phyloP scores from a whole-genome alignment of 192 early-diverging fungal genomes.

The Umbelopsis vinacea region DNA sequence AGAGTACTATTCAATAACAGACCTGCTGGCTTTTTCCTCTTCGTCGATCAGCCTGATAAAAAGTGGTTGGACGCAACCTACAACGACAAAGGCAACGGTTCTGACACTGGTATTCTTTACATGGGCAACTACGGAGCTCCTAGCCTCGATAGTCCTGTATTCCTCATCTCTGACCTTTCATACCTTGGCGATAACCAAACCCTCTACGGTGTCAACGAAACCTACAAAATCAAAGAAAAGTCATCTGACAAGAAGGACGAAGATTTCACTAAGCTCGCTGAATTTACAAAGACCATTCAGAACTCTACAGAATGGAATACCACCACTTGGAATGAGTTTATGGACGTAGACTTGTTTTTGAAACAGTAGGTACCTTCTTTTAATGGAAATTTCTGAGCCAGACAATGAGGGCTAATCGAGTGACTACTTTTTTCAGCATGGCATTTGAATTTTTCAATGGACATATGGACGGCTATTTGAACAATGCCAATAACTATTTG shows the following conservation, averaged over 20 bases:
- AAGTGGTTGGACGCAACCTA: constrained; percentile 24
- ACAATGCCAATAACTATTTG: constrained; percentile 23
- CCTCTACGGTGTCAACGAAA: not conserved
- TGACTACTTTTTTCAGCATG: not conserved
- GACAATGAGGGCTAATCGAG: not conserved
- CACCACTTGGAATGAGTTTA: constrained; percentile 20
- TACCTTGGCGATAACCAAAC: constrained; percentile 11
- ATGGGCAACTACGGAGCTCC: not conserved
- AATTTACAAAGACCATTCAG: not conserved
- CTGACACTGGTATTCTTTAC: constrained; percentile 22
- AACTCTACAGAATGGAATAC: not conserved
- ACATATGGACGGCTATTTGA: constrained; percentile 25
- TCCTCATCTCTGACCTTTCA: constrained; percentile 6
- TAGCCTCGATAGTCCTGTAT: not conserved
- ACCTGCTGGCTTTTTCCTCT: constrained; percentile 21
- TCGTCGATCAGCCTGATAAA: constrained; percentile 28
- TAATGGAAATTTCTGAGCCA: not conserved
- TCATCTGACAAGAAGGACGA: not conserved
- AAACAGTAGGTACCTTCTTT: constrained; percentile 14
- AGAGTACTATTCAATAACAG: constrained; percentile 24
- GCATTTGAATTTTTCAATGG: constrained; percentile 20
- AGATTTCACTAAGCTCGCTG: constrained; percentile 8
- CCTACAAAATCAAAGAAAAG: constrained; percentile 22
- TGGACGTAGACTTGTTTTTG: constrained; percentile 21
- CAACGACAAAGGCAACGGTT: not conserved